Base-by-base conservation (phyloP, 805 yeast species). In the Clavispora asparagi region DNA sequence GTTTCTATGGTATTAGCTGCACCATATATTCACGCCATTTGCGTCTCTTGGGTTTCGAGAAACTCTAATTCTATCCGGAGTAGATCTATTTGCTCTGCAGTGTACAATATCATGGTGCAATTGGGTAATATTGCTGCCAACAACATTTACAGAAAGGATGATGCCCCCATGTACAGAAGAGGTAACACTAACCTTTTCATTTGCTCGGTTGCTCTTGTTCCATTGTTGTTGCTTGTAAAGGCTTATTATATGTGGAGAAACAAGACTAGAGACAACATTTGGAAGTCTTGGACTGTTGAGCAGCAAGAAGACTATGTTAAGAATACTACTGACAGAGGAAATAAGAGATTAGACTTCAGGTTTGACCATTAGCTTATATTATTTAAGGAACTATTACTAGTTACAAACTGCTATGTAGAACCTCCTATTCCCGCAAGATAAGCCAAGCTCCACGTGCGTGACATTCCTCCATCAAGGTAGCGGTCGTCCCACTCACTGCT, bases 371-470 rank as follows among this genome's bases (percentile, higher is more conserved):
- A 46, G 37, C 23, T 26, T 13, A 12, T 19, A 19, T 10, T 17
- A 35, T 17, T 27, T 11, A 27, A 11, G 25, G 14, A 29, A 29
- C 3, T 29, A 9, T 29, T 12, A 29, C 6, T 29, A 2, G 32
- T 6, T 29, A 6, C n/a, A 29, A 10, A 29, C 35, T 12, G 35
- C 25, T 33, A 50, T 16, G 45, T 33, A 7, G 57, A 54, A 13
- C 45, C 58, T 6, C 70, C 71, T 42, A 71, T 62, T 17, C 77
- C 83, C 7, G 79, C 96, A 40, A 87, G 74, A 53, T 78, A 87
- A 0, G 95, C 82, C 51, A 90, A 70, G 11, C 91, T 83, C 95
- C 96, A 90, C 0, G 97, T 85, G 51, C 82, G 69, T 26, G 92
- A 82, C 74, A 89, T 92, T 2, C 97, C 97, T 47, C 79, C 79